Evolutionary conservation across 2,329 filamentous ascomycete genomes (phyloP).

Genomic region (Ceratocystis alfenasii): DNA sequence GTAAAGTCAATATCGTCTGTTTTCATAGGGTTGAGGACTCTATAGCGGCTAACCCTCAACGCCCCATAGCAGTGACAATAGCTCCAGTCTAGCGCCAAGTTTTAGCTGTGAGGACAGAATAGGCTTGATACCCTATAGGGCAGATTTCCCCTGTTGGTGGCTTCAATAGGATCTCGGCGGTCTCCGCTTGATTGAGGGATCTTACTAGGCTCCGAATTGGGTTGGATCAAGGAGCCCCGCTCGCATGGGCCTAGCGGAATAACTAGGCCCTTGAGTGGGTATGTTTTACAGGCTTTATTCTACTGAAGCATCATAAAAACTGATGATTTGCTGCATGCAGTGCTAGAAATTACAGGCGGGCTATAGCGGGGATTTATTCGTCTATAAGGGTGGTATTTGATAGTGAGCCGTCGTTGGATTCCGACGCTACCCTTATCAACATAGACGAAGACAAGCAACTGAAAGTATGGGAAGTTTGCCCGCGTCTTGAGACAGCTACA

Average conservation of each 20-base stretch:
- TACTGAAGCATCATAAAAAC: too few species aligned
- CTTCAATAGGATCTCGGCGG: slow-evolving; percentile 2
- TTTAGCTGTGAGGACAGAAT: not conserved
- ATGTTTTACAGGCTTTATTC: not conserved
- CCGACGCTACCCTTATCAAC: not conserved
- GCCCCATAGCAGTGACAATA: not conserved
- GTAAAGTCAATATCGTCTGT: not conserved
- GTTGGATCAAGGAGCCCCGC: not conserved
- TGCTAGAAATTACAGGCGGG: not conserved
- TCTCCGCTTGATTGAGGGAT: not conserved
- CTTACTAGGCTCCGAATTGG: slow-evolving; percentile 2
- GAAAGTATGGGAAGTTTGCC: not conserved
- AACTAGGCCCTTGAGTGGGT: not conserved
- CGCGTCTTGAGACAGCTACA: not conserved
- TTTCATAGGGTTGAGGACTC: not conserved
- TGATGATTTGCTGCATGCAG: too few species aligned
- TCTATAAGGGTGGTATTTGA: not conserved
- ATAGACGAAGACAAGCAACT: not conserved
- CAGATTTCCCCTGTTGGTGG: not conserved
- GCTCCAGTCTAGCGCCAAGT: not conserved
- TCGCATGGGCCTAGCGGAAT: not conserved
- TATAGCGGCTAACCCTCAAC: not conserved
- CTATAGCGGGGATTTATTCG: not conserved
- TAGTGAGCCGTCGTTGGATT: not conserved
- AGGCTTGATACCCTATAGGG: not conserved